Base-by-base conservation (phyloP, 306 rosid species). In the cucumber (Cucumis sativus) region DNA sequence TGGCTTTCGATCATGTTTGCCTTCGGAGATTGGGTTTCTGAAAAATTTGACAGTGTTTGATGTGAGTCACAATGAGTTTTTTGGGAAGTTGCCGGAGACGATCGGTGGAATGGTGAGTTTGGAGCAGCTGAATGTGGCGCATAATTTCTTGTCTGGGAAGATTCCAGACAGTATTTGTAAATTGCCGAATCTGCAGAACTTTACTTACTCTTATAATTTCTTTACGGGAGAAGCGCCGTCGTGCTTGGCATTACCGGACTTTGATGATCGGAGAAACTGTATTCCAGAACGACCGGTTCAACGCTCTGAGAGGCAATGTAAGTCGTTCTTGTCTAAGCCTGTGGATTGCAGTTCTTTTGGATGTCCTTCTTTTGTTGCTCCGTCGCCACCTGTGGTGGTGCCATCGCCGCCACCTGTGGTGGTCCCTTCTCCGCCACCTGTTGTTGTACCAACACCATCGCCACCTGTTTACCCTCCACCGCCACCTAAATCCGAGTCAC, bases 51-150 rank as follows among this genome's bases (percentile, higher is more conserved):
- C 99, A 10, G 97, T 95, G 68, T 89, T 95, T 10, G 99, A 95
- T 62, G 92, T 92, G 21, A 95, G 99, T 79, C 84, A 76, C 54
- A 95, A 95, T 63, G 85, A 95, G 90, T 80, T 92, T 7, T 18
- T 95, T 64, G 97, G 99, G 3, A 84, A 91, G 1, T 64, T 95
- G 73, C 99, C 99, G 37, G 87, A 85, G 28, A 54, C 89, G 5
- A 69, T 91, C 15, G 92, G 92, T 2, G 86, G 87, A 3, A 77
- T 91, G 70, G 88, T 85, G 71, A 73, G 91, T 62, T 72, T 95
- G 30, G 97, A 92, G 76, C 97, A 90, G 85, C 82, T 95, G 21
- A 87, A 95, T 83, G 99, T 95, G 85, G 99, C 99, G 15, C 93
- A 95, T 49, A 95, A 95, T 71, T 56, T 88, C 84, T 85, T 95